Evolutionary conservation across 163 green algal species (phyloP), one percentile per base, ranked within the genome.

Genomic region (Scenedesmus sp.): DNA sequence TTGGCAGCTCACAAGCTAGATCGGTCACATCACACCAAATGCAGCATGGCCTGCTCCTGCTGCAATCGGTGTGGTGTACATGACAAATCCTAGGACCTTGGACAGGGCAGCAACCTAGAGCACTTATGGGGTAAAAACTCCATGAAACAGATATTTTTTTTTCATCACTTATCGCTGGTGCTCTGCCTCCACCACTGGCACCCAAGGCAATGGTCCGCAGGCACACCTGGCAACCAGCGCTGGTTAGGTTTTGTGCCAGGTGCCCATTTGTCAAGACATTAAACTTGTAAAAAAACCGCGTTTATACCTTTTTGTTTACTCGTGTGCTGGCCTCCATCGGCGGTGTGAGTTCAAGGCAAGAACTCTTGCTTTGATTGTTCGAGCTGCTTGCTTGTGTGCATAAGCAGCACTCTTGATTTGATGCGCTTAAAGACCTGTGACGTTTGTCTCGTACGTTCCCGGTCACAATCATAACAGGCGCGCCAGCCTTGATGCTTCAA

Each of bases 201-300:
- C 2, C 30, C 30, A 40, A 26, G 16, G 65, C 65, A 76, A 18
- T 6, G 65, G 65, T 40, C 65, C 65, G 65, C 65, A 76, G 24
- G 22, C 22, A 33, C 4, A 76, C 30, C 65, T 10, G 18, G 65
- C 40, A 76, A 76, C 65, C 12, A 76, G 65, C 65, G 30, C 3
- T 76, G 65, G 37, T 76, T 40, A 76, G 65, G 65, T n/a, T 76
- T 76, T 76, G n/a, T n/a, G n/a, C n/a, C n/a, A n/a, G n/a, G n/a
- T n/a, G n/a, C n/a, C n/a, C n/a, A n/a, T n/a, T n/a, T n/a, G n/a
- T n/a, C n/a, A n/a, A n/a, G n/a, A n/a, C n/a, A n/a, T n/a, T n/a
- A n/a, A n/a, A n/a, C n/a, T n/a, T 37, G n/a, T n/a, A n/a, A n/a
- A n/a, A n/a, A n/a, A n/a, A n/a, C n/a, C n/a, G n/a, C n/a, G n/a